A percentile compares a stretch with the other conserved stretches of the same genome.
Evolutionary conservation across 768 basidiomycete genomes (phyloP).

Genomic region (Kwoniella dejecticola): DNA sequence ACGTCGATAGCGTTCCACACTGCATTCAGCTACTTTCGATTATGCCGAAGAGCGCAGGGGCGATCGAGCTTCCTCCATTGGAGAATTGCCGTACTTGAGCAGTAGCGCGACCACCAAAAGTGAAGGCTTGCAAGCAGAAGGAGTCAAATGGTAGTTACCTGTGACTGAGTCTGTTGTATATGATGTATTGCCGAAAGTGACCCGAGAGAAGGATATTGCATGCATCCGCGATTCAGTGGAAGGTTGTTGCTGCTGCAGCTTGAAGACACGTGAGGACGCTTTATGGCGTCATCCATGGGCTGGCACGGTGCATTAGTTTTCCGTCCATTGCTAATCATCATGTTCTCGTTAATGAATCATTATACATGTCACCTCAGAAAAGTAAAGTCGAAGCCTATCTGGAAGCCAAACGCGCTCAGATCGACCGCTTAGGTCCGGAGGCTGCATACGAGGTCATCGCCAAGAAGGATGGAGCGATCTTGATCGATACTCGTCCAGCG

Average conservation of each 20-base stretch:
- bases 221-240: no score
- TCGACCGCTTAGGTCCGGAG: background rate
- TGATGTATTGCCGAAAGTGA: no score
- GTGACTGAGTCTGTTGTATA: background rate
- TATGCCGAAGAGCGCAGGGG: slow-evolving; percentile 57
- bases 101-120: slow-evolving; percentile 29
- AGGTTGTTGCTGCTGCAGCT: no score
- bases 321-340: no score
- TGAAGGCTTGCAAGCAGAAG: slow-evolving; percentile 17
- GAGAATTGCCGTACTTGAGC: slow-evolving; percentile 63
- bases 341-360: no score
- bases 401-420: no score
- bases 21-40: slow-evolving; percentile 54
- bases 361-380: no score
- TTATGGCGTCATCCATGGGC: no score
- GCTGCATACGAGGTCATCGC: background rate
- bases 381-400: no score
- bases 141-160: slow-evolving; percentile 11
- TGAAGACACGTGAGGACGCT: no score
- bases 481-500: slow-evolving; percentile 11
- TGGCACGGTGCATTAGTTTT: no score
- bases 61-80: slow-evolving; percentile 63
- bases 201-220: no score
- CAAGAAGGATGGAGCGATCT: background rate
- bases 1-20: slow-evolving; percentile 15